Evolutionary conservation across 306 rosid species (phyloP), one percentile per base, ranked within the genome.

Genomic region (Glycine tomentella): DNA sequence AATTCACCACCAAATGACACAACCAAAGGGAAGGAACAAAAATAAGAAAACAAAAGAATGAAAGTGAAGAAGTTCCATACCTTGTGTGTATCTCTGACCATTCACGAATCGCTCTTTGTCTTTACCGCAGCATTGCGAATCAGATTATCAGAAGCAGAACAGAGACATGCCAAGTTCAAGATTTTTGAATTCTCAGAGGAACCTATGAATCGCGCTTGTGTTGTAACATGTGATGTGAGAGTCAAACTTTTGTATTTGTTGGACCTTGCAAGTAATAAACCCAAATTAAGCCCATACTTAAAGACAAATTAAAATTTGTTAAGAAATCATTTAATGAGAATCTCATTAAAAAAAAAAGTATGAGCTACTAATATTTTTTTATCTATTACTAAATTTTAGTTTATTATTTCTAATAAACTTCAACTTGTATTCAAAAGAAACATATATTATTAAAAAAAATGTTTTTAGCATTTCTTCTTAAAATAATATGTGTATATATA

Each of bases 1-100:
- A 48, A 71, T 71, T 71, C 78, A 59, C 42, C 52, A 61, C n/a
- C 64, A 5, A 58, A 49, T 58, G 70, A 69, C 2, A 4, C 70
- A 45, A 51, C 48, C 8, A 56, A n/a, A 34, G 31, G 12, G 15
- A 16, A 46, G 14, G 7, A 3, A 15, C 0, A 15, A 50, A 3
- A 48, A 15, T 20, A 25, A 25, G 34, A 48, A 59, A 44, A 20
- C 6, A 31, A 34, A 40, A 70, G 44, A 80, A 71, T 46, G 72
- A 61, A 8, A 59, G 10, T 20, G 36, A n/a, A 73, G 52, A 25
- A 61, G 46, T 52, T 64, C 15, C 12, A 76, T 50, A 72, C 80
- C 84, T 80, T 34, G n/a, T 52, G 42, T 63, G 12, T 48, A 14
- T 8, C 50, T 33, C 3, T 68, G 58, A 55, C 2, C 67, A 67